Evolutionary conservation across 139 green algal species (phyloP).

Genomic region (Protoeuglena noctilucae): DNA sequence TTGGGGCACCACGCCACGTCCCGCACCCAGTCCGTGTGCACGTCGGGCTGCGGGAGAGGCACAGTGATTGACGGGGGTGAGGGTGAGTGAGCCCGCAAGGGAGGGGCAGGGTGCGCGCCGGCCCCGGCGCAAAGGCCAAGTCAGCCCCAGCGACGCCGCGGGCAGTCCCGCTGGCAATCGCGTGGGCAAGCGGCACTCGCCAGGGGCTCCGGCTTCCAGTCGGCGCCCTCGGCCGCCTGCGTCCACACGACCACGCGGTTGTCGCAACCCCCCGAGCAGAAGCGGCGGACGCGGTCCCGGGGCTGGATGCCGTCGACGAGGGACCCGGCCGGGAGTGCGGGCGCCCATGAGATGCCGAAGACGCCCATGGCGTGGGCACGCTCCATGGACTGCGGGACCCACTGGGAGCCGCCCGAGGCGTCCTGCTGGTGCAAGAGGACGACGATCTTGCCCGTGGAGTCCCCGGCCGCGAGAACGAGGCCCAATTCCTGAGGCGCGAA

Average conservation of each 20-base stretch:
- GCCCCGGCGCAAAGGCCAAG: too few species aligned
- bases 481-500: slow-evolving; percentile 89
- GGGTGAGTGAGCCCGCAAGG: too few species aligned
- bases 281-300: slow-evolving; percentile 28
- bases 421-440: slow-evolving; percentile 30
- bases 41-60: too few species aligned
- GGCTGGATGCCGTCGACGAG: slow-evolving; percentile 30
- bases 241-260: slow-evolving; percentile 64
- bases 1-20: slow-evolving; percentile 91
- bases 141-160: too few species aligned
- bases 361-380: slow-evolving; percentile 6
- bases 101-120: slow-evolving; percentile 36
- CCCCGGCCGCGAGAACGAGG: slow-evolving; percentile 67
- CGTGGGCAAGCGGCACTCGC: not conserved
- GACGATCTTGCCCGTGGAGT: slow-evolving; percentile 71
- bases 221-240: too few species aligned
- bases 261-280: slow-evolving; percentile 74
- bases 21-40: slow-evolving; percentile 76
- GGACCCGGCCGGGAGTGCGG: slow-evolving; percentile 40
- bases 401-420: slow-evolving; percentile 13
- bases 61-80: too few species aligned
- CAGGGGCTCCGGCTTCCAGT: slow-evolving; percentile 65
- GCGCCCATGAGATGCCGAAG: slow-evolving; percentile 46
- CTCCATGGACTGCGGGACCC: slow-evolving; percentile 5
- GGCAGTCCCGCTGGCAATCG: not conserved